Conservation (phyloP, 2,329 filamentous ascomycete genomes). For the Ascochyta lentis region DNA sequence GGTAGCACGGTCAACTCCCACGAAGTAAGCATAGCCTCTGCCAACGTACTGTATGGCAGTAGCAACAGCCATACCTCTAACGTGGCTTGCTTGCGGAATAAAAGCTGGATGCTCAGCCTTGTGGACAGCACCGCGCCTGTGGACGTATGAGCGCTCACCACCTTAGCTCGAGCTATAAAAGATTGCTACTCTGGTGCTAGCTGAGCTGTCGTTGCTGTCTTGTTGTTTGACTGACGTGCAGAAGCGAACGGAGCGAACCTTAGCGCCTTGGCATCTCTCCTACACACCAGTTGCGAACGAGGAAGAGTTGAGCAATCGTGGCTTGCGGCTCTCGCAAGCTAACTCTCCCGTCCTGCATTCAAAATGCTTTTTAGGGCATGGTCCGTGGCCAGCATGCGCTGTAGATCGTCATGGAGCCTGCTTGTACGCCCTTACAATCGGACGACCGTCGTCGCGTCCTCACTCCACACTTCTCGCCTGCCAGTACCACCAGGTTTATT, state of each 20-base stretch:
- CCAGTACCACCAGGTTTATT: neutral
- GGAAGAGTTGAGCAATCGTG: conserved; percentile 19
- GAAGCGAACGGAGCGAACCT: conserved; percentile 36
- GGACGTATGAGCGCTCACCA: conserved; percentile 22
- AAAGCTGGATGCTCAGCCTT: conserved; percentile 28
- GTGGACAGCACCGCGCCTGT: conserved; percentile 6
- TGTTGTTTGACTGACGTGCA: conserved; percentile 40
- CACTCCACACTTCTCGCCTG: neutral
- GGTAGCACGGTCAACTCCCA: conserved; percentile 2
- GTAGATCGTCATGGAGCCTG: conserved; percentile 11
- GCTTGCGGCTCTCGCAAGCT: conserved; percentile 7
- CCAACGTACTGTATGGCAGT: conserved; percentile 23
- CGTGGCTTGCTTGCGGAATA: conserved; percentile 32
- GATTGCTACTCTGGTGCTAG: conserved; percentile 38
- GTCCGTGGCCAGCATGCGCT: conserved; percentile 4
- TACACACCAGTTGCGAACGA: conserved; percentile 9
- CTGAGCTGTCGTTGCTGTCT: conserved; percentile 38
- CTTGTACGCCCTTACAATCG: conserved; percentile 1
- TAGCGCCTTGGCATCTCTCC: conserved; percentile 31
- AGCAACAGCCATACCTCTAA: conserved; percentile 22
- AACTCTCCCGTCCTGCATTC: conserved; percentile 13
- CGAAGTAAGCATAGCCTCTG: conserved; percentile 21
- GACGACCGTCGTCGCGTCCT: conserved; percentile 3
- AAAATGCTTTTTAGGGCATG: conserved; percentile 9
- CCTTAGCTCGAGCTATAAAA: conserved; percentile 15